Evolutionary conservation across 805 yeast species (phyloP).

Genomic region (Sugiyamaella qingdaonensis): DNA sequence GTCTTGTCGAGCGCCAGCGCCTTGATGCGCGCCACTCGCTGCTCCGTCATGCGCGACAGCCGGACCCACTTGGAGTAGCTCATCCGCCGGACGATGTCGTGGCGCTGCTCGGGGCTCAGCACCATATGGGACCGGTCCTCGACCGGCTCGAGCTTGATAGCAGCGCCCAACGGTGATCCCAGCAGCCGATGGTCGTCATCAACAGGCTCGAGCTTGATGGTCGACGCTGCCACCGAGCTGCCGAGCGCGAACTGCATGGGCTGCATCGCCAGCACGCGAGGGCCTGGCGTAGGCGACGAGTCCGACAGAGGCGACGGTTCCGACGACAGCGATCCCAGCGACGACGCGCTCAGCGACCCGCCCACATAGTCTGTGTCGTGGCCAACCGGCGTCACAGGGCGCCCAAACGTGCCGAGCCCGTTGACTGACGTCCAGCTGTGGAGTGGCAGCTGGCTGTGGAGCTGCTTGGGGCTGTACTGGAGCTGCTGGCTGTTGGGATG

Average conservation of each 20-base stretch:
- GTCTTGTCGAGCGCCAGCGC: constrained; percentile 27
- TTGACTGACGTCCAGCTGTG: no score
- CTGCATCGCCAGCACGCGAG: not conserved
- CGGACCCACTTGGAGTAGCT: constrained; percentile 28
- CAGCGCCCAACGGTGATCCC: no score
- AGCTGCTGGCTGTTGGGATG: no score
- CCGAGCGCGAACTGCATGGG: no score
- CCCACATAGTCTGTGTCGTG: not conserved
- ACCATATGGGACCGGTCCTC: no score
- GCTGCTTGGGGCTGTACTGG: no score
- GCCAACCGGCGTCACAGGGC: not conserved
- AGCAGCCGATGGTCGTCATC: no score
- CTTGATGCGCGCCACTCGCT: constrained; percentile 24
- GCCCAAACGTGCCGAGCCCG: no score
- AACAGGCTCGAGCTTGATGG: no score
- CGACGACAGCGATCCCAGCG: not conserved
- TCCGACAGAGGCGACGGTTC: not conserved
- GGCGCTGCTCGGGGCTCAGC: not conserved
- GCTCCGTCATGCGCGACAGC: constrained; percentile 25
- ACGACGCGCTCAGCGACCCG: not conserved
- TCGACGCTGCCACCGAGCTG: no score
- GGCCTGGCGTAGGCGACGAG: not conserved
- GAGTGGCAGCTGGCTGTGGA: no score
- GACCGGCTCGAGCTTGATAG: no score
- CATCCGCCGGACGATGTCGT: constrained; percentile 3